Evolutionary conservation across 345 rosid species (phyloP).

Genomic region (Nasturtium officinale): DNA sequence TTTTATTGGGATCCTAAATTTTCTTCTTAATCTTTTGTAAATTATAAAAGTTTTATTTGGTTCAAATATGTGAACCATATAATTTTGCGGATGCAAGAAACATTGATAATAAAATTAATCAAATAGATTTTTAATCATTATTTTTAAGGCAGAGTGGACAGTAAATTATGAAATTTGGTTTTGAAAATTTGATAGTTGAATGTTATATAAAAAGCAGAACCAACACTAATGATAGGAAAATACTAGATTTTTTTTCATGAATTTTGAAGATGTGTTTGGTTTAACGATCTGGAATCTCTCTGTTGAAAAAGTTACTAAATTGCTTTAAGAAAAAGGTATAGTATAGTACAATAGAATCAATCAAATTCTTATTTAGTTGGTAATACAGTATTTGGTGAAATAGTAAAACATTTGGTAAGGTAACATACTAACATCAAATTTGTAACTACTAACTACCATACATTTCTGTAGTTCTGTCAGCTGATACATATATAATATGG

Average conservation of each 20-base stretch:
- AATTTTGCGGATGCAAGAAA: neutral
- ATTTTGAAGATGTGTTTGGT: neutral
- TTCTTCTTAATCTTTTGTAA: neutral
- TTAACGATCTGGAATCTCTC: neutral
- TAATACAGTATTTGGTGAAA: constrained; percentile 23
- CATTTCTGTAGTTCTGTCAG: neutral
- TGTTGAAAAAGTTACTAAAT: no score
- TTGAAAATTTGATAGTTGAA: neutral
- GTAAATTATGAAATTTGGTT: neutral
- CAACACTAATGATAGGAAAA: neutral
- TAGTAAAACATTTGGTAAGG: neutral
- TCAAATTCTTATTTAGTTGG: neutral
- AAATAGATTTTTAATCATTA: neutral
- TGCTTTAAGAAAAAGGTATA: neutral
- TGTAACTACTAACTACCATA: neutral
- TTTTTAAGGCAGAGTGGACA: neutral
- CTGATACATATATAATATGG: neutral
- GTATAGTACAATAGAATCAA: neutral
- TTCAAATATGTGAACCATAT: neutral
- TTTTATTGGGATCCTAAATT: neutral
- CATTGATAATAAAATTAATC: neutral
- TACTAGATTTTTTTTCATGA: neutral
- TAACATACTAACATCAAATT: no score
- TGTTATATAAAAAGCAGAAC: neutral
- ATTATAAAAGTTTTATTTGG: neutral